Evolutionary conservation across 768 basidiomycete species (phyloP).

Genomic region (Psilocybe subaeruginosa): DNA sequence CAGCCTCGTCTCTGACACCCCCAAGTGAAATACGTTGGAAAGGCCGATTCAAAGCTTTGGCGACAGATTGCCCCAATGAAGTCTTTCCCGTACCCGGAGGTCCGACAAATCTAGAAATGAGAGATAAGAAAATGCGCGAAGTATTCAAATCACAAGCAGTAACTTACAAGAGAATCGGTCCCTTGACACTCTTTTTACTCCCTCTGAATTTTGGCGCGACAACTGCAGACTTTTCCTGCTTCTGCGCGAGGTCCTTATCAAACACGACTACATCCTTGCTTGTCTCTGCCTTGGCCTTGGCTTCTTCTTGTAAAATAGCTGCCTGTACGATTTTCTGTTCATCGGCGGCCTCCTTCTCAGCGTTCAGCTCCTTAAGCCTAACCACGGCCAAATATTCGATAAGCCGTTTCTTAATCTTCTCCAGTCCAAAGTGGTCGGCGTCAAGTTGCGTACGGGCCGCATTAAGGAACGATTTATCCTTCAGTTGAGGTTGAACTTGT

Average conservation of each 20-base stretch:
- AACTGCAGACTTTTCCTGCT: conserved; percentile 16
- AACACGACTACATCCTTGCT: conserved; percentile 33
- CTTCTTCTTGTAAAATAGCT: conserved; percentile 19
- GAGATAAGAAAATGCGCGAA: conserved; percentile 7
- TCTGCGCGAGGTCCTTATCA: conserved; percentile 25
- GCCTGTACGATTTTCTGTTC: conserved; percentile 24
- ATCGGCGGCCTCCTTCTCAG: conserved; percentile 36
- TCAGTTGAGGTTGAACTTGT: conserved; percentile 31
- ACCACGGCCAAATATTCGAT: conserved; percentile 94
- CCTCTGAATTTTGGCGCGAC: conserved; percentile 13
- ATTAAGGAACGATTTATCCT: conserved; percentile 61
- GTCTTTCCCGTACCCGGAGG: conserved; percentile 94
- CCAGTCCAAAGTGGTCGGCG: conserved; percentile 88
- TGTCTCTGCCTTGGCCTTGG: conserved; percentile 19
- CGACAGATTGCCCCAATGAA: conserved; percentile 87
- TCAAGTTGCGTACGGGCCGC: conserved; percentile 83
- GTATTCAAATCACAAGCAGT: neutral
- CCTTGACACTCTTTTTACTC: conserved; percentile 57
- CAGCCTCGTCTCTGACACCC: conserved; percentile 91
- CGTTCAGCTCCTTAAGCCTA: conserved; percentile 54
- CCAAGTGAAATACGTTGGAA: conserved; percentile 94
- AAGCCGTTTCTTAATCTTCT: conserved; percentile 88
- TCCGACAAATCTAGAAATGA: conserved; percentile 68
- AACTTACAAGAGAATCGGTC: conserved; percentile 69
- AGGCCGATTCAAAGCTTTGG: conserved; percentile 78